These are phyloP conservation scores for Pilaira anomala DNA, from an alignment of 192 early-diverging fungal species.

Conservation along the genomic window DNA sequence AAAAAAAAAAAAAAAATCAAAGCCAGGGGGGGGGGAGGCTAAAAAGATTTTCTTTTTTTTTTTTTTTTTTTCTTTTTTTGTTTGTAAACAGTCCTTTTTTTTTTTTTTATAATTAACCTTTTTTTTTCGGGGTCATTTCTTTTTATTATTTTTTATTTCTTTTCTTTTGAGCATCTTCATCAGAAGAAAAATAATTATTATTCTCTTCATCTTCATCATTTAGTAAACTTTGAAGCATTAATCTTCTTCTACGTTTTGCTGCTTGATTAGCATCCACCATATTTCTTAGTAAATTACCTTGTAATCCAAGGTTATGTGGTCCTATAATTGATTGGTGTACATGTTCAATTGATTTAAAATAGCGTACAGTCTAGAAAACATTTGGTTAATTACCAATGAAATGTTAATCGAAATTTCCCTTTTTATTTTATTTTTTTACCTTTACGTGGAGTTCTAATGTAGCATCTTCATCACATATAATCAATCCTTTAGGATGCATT, in stretches of 20 bases:
- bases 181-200: not conserved
- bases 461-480: slow-evolving; percentile 87
- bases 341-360: slow-evolving; percentile 86
- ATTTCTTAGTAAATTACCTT: slow-evolving; percentile 45
- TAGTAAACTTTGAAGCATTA: slow-evolving; percentile 32
- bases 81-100: too few species aligned
- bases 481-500: slow-evolving; percentile 75
- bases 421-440: slow-evolving; percentile 20
- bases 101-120: too few species aligned
- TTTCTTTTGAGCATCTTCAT: slow-evolving; percentile 8
- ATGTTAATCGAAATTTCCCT: not conserved
- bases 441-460: slow-evolving; percentile 87
- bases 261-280: slow-evolving; percentile 34
- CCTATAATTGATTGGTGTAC: slow-evolving; percentile 75
- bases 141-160: not conserved
- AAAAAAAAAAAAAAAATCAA: too few species aligned
- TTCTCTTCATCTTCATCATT: slow-evolving; percentile 22
- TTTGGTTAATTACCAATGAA: not conserved
- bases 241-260: slow-evolving; percentile 25
- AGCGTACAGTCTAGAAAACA: slow-evolving; percentile 71
- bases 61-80: too few species aligned
- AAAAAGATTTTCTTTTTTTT: too few species aligned
- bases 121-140: too few species aligned
- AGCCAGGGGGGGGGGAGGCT: too few species aligned
- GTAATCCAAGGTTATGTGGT: slow-evolving; percentile 67